phyloP scores from a whole-genome alignment of 2,329 filamentous ascomycete genomes.

The Penicillium frequentans region DNA sequence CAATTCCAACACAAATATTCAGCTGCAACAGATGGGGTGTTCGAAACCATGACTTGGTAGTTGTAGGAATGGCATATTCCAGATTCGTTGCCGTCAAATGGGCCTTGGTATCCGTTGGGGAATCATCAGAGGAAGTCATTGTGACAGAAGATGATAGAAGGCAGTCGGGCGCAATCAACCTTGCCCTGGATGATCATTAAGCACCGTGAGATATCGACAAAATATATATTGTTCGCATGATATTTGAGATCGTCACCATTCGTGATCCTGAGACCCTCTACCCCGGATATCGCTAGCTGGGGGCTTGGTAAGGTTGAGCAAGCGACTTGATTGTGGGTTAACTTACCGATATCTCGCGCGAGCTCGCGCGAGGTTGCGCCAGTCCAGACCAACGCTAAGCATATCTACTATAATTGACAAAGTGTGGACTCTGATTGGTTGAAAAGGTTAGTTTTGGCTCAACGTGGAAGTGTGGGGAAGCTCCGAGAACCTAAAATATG shows the following conservation, averaged over 20 bases:
- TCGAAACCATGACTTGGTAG: background rate
- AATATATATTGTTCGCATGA: background rate
- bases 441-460: background rate
- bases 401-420: background rate
- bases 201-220: background rate
- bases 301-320: background rate
- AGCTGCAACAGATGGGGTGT: slow-evolving; percentile 2
- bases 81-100: too few relatives aligned
- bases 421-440: background rate
- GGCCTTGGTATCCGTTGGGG: background rate
- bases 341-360: background rate
- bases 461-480: background rate
- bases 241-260: background rate
- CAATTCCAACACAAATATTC: background rate
- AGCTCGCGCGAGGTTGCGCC: background rate
- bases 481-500: background rate
- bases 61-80: background rate
- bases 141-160: background rate
- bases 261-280: background rate
- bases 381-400: background rate
- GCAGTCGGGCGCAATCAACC: background rate
- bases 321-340: background rate
- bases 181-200: background rate
- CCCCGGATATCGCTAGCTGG: background rate
- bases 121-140: background rate